These are phyloP conservation scores for Tritrichomonas musculus DNA, from an alignment of 208 protist species.

Conservation along the genomic window DNA sequence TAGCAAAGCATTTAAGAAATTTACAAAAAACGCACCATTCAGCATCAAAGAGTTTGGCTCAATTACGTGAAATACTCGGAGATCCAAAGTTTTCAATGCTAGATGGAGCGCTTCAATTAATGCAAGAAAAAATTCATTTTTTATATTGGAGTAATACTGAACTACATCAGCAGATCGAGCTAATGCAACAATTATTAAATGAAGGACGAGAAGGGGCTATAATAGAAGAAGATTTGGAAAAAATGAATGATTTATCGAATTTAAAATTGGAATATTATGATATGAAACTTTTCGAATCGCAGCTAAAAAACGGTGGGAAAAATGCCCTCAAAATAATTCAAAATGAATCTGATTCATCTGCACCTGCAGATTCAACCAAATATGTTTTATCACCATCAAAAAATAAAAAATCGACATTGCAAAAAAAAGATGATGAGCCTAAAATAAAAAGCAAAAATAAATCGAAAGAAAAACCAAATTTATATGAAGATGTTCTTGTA, in stretches of 20 bases:
- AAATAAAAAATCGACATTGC: too few relatives aligned
- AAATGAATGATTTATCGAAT: neutral
- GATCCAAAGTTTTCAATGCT: neutral
- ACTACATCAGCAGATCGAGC: conserved; percentile 22
- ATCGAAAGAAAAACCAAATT: neutral
- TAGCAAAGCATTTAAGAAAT: neutral
- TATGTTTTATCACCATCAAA: too few relatives aligned
- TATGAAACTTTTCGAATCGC: neutral
- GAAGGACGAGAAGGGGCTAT: neutral
- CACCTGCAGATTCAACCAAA: too few relatives aligned
- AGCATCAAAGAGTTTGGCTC: neutral
- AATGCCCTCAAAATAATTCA: too few relatives aligned
- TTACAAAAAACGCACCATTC: neutral
- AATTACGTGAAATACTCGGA: neutral
- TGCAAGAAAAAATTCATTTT: conserved; percentile 19
- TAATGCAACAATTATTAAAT: neutral
- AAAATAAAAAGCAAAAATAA: neutral
- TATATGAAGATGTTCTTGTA: neutral
- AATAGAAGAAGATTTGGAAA: neutral
- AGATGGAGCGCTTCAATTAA: neutral
- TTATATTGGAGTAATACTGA: neutral
- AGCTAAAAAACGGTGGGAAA: too few relatives aligned
- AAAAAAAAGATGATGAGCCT: neutral
- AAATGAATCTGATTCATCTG: too few relatives aligned
- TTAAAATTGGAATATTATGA: conserved; percentile 6